A percentile compares a stretch with the other conserved stretches of the same genome.
These are phyloP conservation scores for Exophiala viscosa DNA, from an alignment of 2,329 filamentous ascomycete genomes.

Conservation along the genomic window DNA sequence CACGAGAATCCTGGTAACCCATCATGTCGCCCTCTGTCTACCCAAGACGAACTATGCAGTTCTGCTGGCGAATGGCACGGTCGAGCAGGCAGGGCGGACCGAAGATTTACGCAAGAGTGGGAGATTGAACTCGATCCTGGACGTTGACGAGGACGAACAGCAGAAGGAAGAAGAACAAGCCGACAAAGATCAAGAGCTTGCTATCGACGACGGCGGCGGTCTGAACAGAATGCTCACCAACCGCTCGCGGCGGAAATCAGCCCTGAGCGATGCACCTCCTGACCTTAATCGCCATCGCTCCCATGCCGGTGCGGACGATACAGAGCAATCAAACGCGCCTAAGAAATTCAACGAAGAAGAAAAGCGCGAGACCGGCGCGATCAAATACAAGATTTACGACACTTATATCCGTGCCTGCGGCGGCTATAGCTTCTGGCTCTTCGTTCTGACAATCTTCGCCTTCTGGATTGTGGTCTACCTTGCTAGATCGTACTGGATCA, in stretches of 20 bases:
- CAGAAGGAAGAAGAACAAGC: conserved; percentile 39
- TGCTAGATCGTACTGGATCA: conserved; percentile 45
- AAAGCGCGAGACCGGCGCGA: conserved; percentile 64
- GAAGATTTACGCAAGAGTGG: conserved; percentile 52
- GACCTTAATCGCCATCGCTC: conserved; percentile 16
- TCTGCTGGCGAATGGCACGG: conserved; percentile 65
- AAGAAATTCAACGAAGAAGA: conserved; percentile 77
- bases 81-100: conserved; percentile 61
- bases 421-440: conserved; percentile 41
- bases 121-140: conserved; percentile 42
- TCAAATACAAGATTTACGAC: conserved; percentile 64
- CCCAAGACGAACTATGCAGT: conserved; percentile 70
- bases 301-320: conserved; percentile 19
- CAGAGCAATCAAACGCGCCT: conserved; percentile 44
- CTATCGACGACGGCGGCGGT: conserved; percentile 39
- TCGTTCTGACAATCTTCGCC: conserved; percentile 23
- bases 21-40: conserved; percentile 70
- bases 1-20: conserved; percentile 75
- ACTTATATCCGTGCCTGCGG: conserved; percentile 66
- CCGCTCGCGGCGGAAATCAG: conserved; percentile 19
- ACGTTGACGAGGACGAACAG: conserved; percentile 44
- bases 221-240: conserved; percentile 46
- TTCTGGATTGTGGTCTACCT: conserved; percentile 25
- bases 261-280: conserved; percentile 10
- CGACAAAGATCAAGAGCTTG: conserved; percentile 33